A percentile compares a stretch with the other conserved stretches of the same genome.
Evolutionary conservation across 1,284 basidiomycete genomes (phyloP).

Genomic region (Peniophora sp.): DNA sequence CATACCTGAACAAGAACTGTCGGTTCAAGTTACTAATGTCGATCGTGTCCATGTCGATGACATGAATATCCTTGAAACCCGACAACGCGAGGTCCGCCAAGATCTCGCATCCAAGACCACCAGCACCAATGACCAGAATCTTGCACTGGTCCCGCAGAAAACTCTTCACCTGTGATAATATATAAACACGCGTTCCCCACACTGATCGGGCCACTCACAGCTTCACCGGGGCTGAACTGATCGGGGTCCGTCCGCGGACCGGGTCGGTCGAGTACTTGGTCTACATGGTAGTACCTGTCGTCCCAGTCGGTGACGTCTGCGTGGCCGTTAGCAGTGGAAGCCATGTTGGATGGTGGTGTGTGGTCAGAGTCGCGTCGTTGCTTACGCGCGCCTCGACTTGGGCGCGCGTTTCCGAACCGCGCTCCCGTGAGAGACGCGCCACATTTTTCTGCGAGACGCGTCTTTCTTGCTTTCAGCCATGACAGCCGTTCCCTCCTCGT

Average conservation of each 20-base stretch:
- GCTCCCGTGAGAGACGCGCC: background rate
- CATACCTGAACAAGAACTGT: slow-evolving; percentile 93
- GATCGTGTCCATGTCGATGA: slow-evolving; percentile 99
- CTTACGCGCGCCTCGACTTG: too few relatives aligned
- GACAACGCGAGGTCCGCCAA: slow-evolving; percentile 88
- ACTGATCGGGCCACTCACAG: slow-evolving; percentile 35
- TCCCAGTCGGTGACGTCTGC: slow-evolving; percentile 50
- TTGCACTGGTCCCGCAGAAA: slow-evolving; percentile 84
- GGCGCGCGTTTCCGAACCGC: background rate
- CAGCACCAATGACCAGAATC: slow-evolving; percentile 95
- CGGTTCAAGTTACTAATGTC: slow-evolving; percentile 98
- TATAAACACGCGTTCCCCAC: background rate
- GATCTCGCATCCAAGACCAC: slow-evolving; percentile 93
- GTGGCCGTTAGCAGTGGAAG: slow-evolving; percentile 20
- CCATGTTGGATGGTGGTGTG: slow-evolving; percentile 18
- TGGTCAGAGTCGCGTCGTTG: background rate
- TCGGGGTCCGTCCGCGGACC: slow-evolving; percentile 75
- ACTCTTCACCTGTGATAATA: slow-evolving; percentile 61
- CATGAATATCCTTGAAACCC: slow-evolving; percentile 97
- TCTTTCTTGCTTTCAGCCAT: background rate
- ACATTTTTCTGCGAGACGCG: background rate
- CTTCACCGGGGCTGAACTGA: slow-evolving; percentile 61
- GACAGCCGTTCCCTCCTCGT: background rate
- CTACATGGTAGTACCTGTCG: slow-evolving; percentile 69
- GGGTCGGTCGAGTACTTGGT: slow-evolving; percentile 73